Base-by-base conservation (phyloP, 2,329 filamentous ascomycete genomes). In the Beauveria bassiana region DNA sequence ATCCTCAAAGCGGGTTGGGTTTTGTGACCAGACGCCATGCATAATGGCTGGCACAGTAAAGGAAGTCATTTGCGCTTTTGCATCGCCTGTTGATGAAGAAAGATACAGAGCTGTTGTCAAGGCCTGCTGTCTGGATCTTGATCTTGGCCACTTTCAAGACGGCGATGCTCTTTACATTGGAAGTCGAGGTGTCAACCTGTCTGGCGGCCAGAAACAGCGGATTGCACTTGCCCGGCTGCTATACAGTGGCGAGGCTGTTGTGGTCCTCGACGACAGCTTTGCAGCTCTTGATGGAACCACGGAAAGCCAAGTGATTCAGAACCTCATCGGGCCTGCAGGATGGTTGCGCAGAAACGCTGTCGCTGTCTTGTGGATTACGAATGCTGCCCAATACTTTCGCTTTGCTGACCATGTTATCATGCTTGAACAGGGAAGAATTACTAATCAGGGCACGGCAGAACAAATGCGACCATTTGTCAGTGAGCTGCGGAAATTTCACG, bases 331-430 rank as follows among this genome's bases (percentile, higher is more conserved):
- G 0, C 52, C 67, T 0, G 52, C 64, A 3, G 75, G 76, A 0
- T 59, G 75, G 0, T 60, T 75, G 0, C 66, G 67, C 9, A 63
- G 66, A 20, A 53, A 63, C 3, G 61, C 64, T 1, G 70, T 67
- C 14, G 72, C 75, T 0, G 72, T 76, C 0, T 7, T 77, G 3
- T 66, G 73, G 26, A 66, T 72, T 5, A 70, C 69, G 2, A 75
- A 73, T n/a, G 69, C 68, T 3, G 72, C 70, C 2, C 68, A 72
- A 34, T 70, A 75, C 56, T 75, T 80, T 14, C 67, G 71, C 20
- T 63, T 75, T 6, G 75, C 74, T 9, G 76, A 80, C 65, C 69
- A 77, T 6, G 67, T 81, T 12, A 64, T 80, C 18, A 67, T 77
- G 4, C 70, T 81, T 1, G 70, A 71, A 47, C 51, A 71, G 51